Evolutionary conservation across 2,329 filamentous ascomycete genomes (phyloP).

Genomic region (Akanthomyces uredinophilus): DNA sequence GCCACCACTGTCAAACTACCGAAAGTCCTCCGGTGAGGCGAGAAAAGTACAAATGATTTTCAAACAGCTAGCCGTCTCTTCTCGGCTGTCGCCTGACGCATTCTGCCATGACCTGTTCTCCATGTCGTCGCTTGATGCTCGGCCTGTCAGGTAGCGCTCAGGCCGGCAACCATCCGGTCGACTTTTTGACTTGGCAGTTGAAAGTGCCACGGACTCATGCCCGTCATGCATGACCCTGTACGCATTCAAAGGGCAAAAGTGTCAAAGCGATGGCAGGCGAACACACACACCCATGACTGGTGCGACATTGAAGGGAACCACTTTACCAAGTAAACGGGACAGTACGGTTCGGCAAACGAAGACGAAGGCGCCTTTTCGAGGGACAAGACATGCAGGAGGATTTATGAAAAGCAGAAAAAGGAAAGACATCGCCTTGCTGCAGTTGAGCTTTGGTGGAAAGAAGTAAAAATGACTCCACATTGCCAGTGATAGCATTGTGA

Average conservation of each 20-base stretch:
- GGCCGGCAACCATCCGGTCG: background rate
- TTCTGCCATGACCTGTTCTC: background rate
- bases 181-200: background rate
- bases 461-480: conserved; percentile 6
- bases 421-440: background rate
- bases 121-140: background rate
- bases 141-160: conserved; percentile 8
- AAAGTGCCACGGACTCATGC: background rate
- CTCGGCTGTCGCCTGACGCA: background rate
- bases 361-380: background rate
- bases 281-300: background rate
- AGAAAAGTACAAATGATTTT: background rate
- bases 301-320: background rate
- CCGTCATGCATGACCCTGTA: background rate
- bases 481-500: background rate
- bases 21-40: too few relatives aligned
- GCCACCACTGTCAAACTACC: background rate
- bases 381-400: background rate
- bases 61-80: background rate
- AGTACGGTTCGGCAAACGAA: background rate
- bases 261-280: conserved; percentile 1
- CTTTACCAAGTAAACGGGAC: background rate
- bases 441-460: background rate
- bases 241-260: background rate
- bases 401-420: background rate